A percentile compares a stretch with the other conserved stretches of the same genome.
Conservation (phyloP, 1,139 yeast species). For the Nakaseomyces uthaithaninus region DNA sequence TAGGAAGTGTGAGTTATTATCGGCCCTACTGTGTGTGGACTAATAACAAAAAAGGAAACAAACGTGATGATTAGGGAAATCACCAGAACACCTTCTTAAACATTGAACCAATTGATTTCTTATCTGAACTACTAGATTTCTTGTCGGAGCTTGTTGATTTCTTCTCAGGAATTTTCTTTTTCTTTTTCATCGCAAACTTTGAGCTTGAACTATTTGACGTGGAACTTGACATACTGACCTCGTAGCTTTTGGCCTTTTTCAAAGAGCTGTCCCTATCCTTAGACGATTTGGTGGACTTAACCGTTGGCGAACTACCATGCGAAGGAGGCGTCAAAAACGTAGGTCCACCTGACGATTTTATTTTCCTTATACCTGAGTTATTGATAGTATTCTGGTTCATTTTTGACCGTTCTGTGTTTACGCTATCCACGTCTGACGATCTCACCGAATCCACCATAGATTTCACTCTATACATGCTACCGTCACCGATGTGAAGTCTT, state of each 20-base stretch:
- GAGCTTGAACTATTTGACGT: constrained; percentile 1
- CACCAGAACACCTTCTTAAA: constrained; percentile 19
- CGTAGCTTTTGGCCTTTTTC: constrained; percentile 4
- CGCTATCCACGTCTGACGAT: constrained; percentile 11
- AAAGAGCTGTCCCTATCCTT: not conserved
- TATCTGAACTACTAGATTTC: constrained; percentile 9
- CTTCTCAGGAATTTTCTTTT: constrained; percentile 6
- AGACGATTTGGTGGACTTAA: not conserved
- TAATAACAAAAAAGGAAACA: too few species aligned
- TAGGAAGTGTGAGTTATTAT: too few species aligned
- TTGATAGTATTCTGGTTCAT: not conserved
- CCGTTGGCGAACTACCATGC: not conserved
- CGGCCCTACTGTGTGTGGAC: too few species aligned
- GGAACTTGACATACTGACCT: not conserved
- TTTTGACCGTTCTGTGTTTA: not conserved
- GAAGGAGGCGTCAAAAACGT: constrained; percentile 3
- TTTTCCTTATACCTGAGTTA: constrained; percentile 15
- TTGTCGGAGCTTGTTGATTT: constrained; percentile 5
- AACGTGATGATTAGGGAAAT: too few species aligned
- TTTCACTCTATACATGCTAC: constrained; percentile 32
- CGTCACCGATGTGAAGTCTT: constrained; percentile 23
- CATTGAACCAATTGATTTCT: constrained; percentile 18
- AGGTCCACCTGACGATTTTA: constrained; percentile 15
- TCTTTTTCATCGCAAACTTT: constrained; percentile 2
- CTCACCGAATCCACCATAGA: constrained; percentile 27